A percentile compares a stretch with the other conserved stretches of the same genome.
These are phyloP conservation scores for Oryza meridionalis DNA, from an alignment of 176 grass and related monocot species.

Conservation along the genomic window DNA sequence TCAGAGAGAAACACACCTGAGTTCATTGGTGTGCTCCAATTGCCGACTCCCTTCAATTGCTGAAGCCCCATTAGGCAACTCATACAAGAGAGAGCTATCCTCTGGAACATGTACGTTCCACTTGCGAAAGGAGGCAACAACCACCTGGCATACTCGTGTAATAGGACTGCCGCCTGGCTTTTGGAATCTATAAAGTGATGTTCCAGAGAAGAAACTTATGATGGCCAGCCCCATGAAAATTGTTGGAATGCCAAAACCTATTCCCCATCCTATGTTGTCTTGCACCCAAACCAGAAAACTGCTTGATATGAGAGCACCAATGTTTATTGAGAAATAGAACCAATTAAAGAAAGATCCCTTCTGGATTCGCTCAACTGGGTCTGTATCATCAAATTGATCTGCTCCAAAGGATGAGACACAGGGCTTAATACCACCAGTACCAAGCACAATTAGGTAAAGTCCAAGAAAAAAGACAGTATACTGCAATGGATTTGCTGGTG, in stretches of 20 bases:
- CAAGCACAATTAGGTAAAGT: slow-evolving; percentile 83
- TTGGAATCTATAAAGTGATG: slow-evolving; percentile 78
- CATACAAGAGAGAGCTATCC: slow-evolving; percentile 68
- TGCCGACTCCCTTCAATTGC: slow-evolving; percentile 89
- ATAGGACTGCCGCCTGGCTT: slow-evolving; percentile 93
- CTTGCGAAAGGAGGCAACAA: slow-evolving; percentile 74
- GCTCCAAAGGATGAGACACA: slow-evolving; percentile 92
- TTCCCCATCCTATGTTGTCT: slow-evolving; percentile 89
- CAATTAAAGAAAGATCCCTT: slow-evolving; percentile 96
- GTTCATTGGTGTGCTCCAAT: slow-evolving; percentile 74
- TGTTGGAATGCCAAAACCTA: slow-evolving; percentile 85
- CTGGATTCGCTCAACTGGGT: slow-evolving; percentile 67
- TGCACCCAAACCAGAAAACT: slow-evolving; percentile 93
- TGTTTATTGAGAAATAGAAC: slow-evolving; percentile 94
- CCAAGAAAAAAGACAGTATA: slow-evolving; percentile 84
- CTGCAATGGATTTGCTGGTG: slow-evolving; percentile 62
- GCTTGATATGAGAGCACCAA: slow-evolving; percentile 90
- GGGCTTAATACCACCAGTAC: slow-evolving; percentile 90
- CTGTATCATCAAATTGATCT: slow-evolving; percentile 93
- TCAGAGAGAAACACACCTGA: slow-evolving; percentile 47
- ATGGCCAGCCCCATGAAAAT: slow-evolving; percentile 88
- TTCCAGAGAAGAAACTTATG: slow-evolving; percentile 86
- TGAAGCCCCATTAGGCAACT: slow-evolving; percentile 66
- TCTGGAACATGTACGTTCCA: slow-evolving; percentile 59
- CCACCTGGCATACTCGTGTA: slow-evolving; percentile 72